Base-by-base conservation (phyloP, 306 rosid genomes). In the Acacia melanoxylon region DNA sequence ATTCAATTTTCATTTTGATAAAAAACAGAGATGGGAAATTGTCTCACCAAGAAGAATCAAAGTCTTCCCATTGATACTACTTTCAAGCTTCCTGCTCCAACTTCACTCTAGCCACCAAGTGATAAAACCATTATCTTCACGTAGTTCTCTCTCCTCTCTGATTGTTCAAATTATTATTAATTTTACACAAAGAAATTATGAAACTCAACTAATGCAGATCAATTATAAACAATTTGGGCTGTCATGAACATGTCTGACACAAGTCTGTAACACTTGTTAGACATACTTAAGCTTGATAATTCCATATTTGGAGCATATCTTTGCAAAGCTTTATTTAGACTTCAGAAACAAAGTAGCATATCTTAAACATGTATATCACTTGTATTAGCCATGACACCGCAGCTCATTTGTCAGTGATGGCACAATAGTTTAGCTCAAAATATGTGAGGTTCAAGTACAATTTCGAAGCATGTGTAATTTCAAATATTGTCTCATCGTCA, bases 1-100 rank as follows among this genome's bases (percentile, higher is more conserved):
- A 40, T 68, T 61, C 61, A 78, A 13, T 20, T 20, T 54, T 54
- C 62, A 20, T 54, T 54, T 20, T 54, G 12, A 54, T 54, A 45
- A 2, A n/a, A 56, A 17, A 56, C 27, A 56, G 27, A 56, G 62
- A 56, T 56, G 27, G 62, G 27, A 1, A 56, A 56, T 56, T 56
- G 12, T 56, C 27, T 52, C 3, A 46, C 4, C 51, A 11, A 46
- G 51, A 52, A 17, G 25, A 1, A 52, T 52, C 25, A 52, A 52
- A 52, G 20, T 78, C 72, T 83, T n/a, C 92, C 92, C 10, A 78
- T 88, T 22, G 88, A 87, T n/a, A 52, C 22, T 22, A 17, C 59
- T 17, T 52, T 80, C 87, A 73, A 42, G 77, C 8, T 89, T 87
- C 83, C 27, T 2, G 27, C 27, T 56, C 27, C 27, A 6, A 1